phyloP scores from a whole-genome alignment of 441 rosid species.

The Pelargonium australe region DNA sequence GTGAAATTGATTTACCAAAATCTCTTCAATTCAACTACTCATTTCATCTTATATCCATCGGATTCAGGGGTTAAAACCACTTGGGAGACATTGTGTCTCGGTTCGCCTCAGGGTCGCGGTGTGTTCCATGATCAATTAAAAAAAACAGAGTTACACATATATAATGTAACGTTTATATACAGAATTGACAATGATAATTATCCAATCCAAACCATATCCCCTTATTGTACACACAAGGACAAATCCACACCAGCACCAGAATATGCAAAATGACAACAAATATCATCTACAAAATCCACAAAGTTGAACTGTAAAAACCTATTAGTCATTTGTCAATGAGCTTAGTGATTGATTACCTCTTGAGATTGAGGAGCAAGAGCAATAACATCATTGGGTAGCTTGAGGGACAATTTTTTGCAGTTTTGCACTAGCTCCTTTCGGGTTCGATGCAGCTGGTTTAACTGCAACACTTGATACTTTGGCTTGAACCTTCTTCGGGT shows the following conservation, averaged over 20 bases:
- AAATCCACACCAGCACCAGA: not conserved
- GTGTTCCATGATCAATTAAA: too few relatives aligned
- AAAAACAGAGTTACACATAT: not conserved
- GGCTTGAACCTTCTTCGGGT: constrained; percentile 28
- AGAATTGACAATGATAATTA: not conserved
- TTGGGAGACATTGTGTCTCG: too few relatives aligned
- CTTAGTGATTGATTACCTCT: not conserved
- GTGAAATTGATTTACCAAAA: too few relatives aligned
- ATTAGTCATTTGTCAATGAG: not conserved
- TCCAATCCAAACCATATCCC: not conserved
- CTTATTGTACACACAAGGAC: not conserved
- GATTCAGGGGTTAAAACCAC: too few relatives aligned
- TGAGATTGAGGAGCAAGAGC: not conserved
- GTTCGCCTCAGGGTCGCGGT: too few relatives aligned
- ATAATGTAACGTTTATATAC: not conserved
- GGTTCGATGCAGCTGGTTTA: not conserved
- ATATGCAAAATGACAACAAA: not conserved
- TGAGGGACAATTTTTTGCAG: not conserved
- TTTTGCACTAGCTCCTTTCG: not conserved
- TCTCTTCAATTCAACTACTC: too few relatives aligned
- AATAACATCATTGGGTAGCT: not conserved
- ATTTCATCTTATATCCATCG: too few relatives aligned
- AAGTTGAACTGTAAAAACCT: not conserved
- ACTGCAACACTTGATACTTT: constrained; percentile 7
- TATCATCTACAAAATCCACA: not conserved